Evolutionary conservation across 345 rosid species (phyloP), one percentile per base, ranked within the genome.

Genomic region (Euphorbia tirucalli): DNA sequence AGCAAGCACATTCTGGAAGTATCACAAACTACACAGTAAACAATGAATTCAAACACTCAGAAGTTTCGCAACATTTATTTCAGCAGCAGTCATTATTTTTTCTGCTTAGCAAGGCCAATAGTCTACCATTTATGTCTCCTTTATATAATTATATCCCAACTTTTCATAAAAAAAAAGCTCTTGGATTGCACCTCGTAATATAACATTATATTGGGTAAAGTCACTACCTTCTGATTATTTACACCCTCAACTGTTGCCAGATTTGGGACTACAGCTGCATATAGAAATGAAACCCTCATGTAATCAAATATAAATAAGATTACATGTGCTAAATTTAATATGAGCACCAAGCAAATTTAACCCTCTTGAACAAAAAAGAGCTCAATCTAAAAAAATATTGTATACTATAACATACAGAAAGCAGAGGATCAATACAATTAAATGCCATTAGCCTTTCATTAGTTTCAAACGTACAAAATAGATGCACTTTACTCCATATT

Each of bases 211-310:
- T 9, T 9, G 35, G 61, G 60, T 5, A 6, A 62, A 68, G 65
- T 59, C 43, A 71, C 75, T 74, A 93, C 96, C 96, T 94, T 94
- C 71, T 80, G 87, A 37, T 87, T 91, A 75, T 90, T 96, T 28
- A 92, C 85, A 32, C 96, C 90, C 77, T 94, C 79, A 75, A 90
- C 85, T 84, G 83, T 85, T 22, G 85, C 86, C 71, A 94, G 76
- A 77, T 88, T 94, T 44, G 96, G 93, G 27, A 94, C 97, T 71
- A 83, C 96, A 79, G 83, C 97, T 94, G 86, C 87, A 82, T 35
- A 70, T 6, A 83, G 14, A 28, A 69, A 58, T 28, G 16, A 49
- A 70, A 16, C 62, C 55, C 61, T 46, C 32, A 66, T 43, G 8
- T 11, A 16, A 19, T 61, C 43, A 61, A 1, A 5, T 31, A 61